Base-by-base conservation (phyloP, 305 asterid species). In the Fraxinus sp. region DNA sequence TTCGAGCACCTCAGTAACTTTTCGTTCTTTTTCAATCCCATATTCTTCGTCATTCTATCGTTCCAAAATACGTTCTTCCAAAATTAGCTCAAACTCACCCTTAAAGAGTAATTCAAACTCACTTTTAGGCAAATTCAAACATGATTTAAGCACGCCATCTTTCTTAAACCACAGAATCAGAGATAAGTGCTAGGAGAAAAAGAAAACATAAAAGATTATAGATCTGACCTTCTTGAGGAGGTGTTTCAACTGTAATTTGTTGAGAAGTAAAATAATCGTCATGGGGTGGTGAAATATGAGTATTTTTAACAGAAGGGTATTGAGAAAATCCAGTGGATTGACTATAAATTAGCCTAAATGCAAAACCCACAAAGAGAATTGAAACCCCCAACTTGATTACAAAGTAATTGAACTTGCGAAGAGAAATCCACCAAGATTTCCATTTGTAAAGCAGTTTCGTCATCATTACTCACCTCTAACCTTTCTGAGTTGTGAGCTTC, bases 311-410 rank as follows among this genome's bases (percentile, higher is more conserved):
- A 81, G 82, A 90, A 78, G 88, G 88, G 84, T 84, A 86, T 28
- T 87, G 82, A 36, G 88, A 75, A 72, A 89, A 82, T 73, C 85
- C 90, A 76, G 76, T 81, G 79, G 93, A 90, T 88, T 91, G 89
- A 83, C 84, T 79, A 77, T 39, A 84, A 16, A 91, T 80, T 28
- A 91, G 86, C 87, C 83, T 84, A 73, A 90, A 89, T 78, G 86
- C 90, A 84, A 92, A 88, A 72, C 87, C 93, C 82, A 90, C 85
- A 10, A 94, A 59, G 4, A 95, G 81, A 87, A 92, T 57, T 11
- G 91, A 88, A 81, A 86, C 79, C 22, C 92, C 96, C 79, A 92
- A 55, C 90, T 92, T 94, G n/a, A 90, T 30, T 75, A 87, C 82
- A 66, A 86, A 85, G 85, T 86, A 82, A 79, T 86, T 91, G 73